Base-by-base conservation (phyloP, 2,329 filamentous ascomycete species). In the Phialocephala sp. region DNA sequence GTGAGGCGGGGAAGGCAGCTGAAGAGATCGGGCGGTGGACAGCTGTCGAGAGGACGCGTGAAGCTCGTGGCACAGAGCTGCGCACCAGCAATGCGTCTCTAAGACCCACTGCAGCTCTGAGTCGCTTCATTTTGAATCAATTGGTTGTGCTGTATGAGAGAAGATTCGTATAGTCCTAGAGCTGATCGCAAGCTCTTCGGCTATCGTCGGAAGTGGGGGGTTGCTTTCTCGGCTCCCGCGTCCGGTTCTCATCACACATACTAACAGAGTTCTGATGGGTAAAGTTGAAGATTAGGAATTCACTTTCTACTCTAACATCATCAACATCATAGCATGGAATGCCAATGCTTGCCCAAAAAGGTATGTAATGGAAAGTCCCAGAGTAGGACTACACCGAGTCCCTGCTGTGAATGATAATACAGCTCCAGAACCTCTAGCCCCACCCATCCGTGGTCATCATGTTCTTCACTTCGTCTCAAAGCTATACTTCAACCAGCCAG, bases 401-500 rank as follows among this genome's bases (percentile, higher is more conserved):
- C 27, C 59, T 45, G 43, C 45, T 55, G 54, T 59, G 55, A 64
- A 68, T 69, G 62, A 67, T 70, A 60, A 69, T 72, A 72, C 71
- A 72, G 62, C 50, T 35, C 50, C 50, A 54, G 22, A 54, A 54
- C 35, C 50, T 54, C 50, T 32, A 54, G 37, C 55, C 4, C 52
- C 59, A 39, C 39, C 43, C 59, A 61, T 20, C 36, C 50, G 8
- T 54, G 56, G 24, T 45, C 43, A 63, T 22, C 60, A 12, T 55
- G 24, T 35, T 37, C 47, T 59, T 71, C 61, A 76, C 62, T 76
- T 76, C 43, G 74, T 76, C 62, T 88, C 85, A 77, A 89, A 89
- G 67, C 83, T 90, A 80, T 92, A 92, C 72, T 89, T 84, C 77
- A 92, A 78, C 89, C 90, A 92, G 77, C 91, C 90, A 22, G 90